These are phyloP conservation scores for Stellera chamaejasme DNA, from an alignment of 345 rosid species.

Conservation along the genomic window DNA sequence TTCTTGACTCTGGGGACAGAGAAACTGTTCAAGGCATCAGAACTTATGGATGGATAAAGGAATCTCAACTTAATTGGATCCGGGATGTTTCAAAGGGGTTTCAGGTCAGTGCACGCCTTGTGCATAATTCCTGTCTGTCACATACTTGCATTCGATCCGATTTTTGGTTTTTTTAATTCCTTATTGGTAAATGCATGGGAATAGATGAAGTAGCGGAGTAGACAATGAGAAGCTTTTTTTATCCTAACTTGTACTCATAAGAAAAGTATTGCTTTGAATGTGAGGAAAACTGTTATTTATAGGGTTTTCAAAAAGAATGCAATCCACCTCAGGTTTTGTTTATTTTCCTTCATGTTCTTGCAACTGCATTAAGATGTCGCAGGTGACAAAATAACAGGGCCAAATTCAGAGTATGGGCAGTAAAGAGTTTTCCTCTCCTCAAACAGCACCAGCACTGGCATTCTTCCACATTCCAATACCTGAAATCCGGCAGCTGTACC, in stretches of 20 bases:
- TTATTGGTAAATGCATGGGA: too few relatives aligned
- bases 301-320: neutral
- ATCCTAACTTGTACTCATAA: neutral
- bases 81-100: conserved; percentile 32
- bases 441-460: conserved; percentile 38
- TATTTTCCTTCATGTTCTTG: conserved; percentile 6
- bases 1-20: conserved; percentile 85
- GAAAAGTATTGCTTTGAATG: too few relatives aligned
- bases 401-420: conserved; percentile 19
- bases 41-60: conserved; percentile 86
- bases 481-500: conserved; percentile 55
- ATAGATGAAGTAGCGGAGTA: neutral
- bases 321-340: neutral
- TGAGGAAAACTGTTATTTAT: too few relatives aligned
- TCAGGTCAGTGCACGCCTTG: conserved; percentile 27
- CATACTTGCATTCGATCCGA: neutral
- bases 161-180: neutral
- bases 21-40: conserved; percentile 50
- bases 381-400: conserved; percentile 37
- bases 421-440: conserved; percentile 2
- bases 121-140: neutral
- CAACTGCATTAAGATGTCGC: conserved; percentile 24
- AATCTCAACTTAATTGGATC: conserved; percentile 83
- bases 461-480: conserved; percentile 87
- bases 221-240: neutral